Evolutionary conservation across 169 alveolate genomes (phyloP).

Genomic region (Cyclospora cayetanensis): DNA sequence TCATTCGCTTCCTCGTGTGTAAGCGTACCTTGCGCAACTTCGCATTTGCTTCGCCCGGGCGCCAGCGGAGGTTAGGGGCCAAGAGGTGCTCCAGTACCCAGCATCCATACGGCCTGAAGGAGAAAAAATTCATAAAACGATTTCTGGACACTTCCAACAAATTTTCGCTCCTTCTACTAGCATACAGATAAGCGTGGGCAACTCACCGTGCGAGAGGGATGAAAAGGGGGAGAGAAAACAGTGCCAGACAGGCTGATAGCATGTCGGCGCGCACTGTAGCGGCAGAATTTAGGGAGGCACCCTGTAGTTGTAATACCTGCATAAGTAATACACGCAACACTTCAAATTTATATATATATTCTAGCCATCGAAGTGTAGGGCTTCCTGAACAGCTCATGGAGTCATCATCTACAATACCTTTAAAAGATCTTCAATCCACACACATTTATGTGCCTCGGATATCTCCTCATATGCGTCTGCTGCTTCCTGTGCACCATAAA

Average conservation of each 20-base stretch:
- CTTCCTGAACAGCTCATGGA: too few relatives aligned
- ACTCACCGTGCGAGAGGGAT: slow-evolving; percentile 50
- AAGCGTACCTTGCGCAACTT: slow-evolving; percentile 66
- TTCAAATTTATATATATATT: too few relatives aligned
- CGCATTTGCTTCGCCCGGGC: slow-evolving; percentile 74
- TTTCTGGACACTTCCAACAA: too few relatives aligned
- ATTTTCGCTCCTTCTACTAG: too few relatives aligned
- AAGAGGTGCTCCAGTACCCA: slow-evolving; percentile 43
- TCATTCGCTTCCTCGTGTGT: too few relatives aligned
- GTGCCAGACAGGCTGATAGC: slow-evolving; percentile 51
- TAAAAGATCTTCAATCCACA: not conserved
- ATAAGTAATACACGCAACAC: not conserved
- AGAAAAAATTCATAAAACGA: not conserved
- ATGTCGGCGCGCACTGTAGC: slow-evolving; percentile 56
- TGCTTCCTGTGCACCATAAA: slow-evolving; percentile 65
- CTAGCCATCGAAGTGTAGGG: too few relatives aligned
- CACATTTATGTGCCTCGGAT: not conserved
- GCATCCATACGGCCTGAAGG: slow-evolving; percentile 51
- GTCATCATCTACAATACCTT: not conserved
- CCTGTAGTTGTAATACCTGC: slow-evolving; percentile 29
- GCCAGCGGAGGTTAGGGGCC: slow-evolving; percentile 65
- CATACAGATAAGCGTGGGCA: too few relatives aligned
- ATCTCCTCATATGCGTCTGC: slow-evolving; percentile 50
- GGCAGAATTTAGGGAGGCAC: slow-evolving; percentile 18
- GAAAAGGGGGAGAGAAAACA: slow-evolving; percentile 11